These are phyloP conservation scores for Aspergillus flavus DNA, from an alignment of 2,329 filamentous ascomycete genomes.

Conservation along the genomic window DNA sequence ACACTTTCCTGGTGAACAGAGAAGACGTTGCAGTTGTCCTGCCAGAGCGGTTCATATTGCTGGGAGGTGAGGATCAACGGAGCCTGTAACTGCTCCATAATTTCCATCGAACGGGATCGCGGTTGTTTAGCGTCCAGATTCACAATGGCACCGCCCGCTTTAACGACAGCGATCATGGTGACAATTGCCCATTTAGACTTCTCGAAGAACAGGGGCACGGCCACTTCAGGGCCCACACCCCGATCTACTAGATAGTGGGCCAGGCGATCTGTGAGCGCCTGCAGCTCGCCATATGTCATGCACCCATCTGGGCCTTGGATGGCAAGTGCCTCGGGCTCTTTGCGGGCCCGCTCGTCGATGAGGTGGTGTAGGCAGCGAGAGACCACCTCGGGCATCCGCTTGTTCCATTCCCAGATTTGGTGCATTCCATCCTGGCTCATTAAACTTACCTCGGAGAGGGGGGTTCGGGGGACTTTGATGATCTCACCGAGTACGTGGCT, in stretches of 20 bases:
- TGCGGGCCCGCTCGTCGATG: background rate
- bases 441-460: background rate
- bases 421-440: background rate
- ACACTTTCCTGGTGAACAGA: background rate
- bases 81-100: slow-evolving; percentile 11
- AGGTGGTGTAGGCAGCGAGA: background rate
- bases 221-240: slow-evolving; percentile 30
- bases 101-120: slow-evolving; percentile 9
- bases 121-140: slow-evolving; percentile 34
- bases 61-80: slow-evolving; percentile 19
- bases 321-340: background rate
- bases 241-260: slow-evolving; percentile 22
- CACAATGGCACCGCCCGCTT: slow-evolving; percentile 32
- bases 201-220: slow-evolving; percentile 31
- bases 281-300: slow-evolving; percentile 31
- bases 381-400: background rate
- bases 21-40: background rate
- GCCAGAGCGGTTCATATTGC: background rate
- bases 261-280: slow-evolving; percentile 16
- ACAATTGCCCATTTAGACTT: slow-evolving; percentile 34
- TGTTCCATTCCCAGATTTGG: background rate
- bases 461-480: background rate
- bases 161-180: slow-evolving; percentile 33
- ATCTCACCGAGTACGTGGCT: background rate
- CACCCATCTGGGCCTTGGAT: slow-evolving; percentile 14